These are phyloP conservation scores for Jackrogersella minutella DNA, from an alignment of 495 filamentous ascomycete genomes.

Conservation along the genomic window DNA sequence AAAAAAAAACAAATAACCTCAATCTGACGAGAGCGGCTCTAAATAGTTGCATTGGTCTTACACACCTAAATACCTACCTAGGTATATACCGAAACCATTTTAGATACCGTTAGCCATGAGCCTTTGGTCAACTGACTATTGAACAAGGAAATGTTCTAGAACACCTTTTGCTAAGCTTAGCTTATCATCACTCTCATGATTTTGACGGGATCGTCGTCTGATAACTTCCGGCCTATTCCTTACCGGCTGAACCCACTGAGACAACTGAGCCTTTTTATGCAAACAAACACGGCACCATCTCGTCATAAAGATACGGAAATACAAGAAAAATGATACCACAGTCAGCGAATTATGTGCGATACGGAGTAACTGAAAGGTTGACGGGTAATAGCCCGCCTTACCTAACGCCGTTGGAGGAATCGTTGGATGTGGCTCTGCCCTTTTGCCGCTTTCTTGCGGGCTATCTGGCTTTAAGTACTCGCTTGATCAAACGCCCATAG, in stretches of 20 bases:
- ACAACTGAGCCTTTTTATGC: neutral
- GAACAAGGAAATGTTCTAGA: too few species aligned
- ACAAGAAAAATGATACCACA: neutral
- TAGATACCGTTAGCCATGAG: neutral
- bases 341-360: neutral
- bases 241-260: too few species aligned
- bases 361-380: slow-evolving; percentile 1
- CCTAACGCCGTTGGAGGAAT: neutral
- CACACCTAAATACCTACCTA: neutral
- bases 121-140: too few species aligned
- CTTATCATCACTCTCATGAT: too few species aligned
- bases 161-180: too few species aligned
- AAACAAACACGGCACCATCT: neutral
- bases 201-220: too few species aligned
- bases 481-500: neutral
- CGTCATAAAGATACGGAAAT: neutral
- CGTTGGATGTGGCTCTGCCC: too few species aligned
- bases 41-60: neutral
- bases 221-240: too few species aligned
- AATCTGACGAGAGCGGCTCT: neutral
- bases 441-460: neutral
- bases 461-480: neutral
- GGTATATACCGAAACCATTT: neutral
- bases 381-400: neutral
- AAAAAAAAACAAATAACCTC: neutral